Evolutionary conservation across 352 stramenopile genomes (phyloP).

Genomic region (Globisporangium apiculatum): DNA sequence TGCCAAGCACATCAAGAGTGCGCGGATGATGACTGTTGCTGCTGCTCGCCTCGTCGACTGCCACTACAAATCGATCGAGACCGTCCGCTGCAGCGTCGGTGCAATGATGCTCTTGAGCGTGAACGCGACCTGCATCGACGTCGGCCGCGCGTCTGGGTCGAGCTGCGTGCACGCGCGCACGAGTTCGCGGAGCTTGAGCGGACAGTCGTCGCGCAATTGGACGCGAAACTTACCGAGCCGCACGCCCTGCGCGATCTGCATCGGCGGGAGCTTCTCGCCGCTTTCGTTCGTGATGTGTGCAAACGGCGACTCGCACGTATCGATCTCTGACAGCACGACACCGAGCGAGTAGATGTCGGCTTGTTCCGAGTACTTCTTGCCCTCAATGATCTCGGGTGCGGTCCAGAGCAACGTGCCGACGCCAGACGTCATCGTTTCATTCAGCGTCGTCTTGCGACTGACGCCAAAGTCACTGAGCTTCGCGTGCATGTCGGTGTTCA

Average conservation of each 20-base stretch:
- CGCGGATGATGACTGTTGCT: too few relatives aligned
- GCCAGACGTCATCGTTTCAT: slow-evolving; percentile 73
- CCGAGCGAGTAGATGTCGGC: slow-evolving; percentile 87
- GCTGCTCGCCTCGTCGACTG: too few relatives aligned
- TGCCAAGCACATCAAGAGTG: too few relatives aligned
- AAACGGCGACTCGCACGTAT: slow-evolving; percentile 61
- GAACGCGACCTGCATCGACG: slow-evolving; percentile 65
- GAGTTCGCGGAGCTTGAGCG: slow-evolving; percentile 40
- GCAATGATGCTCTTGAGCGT: slow-evolving; percentile 71
- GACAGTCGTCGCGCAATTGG: slow-evolving; percentile 48
- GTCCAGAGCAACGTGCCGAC: slow-evolving; percentile 82
- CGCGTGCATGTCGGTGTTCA: slow-evolving; percentile 53
- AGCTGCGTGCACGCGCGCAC: slow-evolving; percentile 54
- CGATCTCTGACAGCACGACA: slow-evolving; percentile 75
- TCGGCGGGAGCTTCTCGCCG: slow-evolving; percentile 47
- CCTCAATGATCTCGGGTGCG: slow-evolving; percentile 83
- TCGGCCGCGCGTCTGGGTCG: slow-evolving; percentile 51
- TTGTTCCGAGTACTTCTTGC: slow-evolving; percentile 81
- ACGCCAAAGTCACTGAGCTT: slow-evolving; percentile 89
- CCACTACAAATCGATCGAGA: slow-evolving; percentile 11
- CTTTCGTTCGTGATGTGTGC: slow-evolving; percentile 32
- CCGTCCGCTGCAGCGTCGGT: slow-evolving; percentile 24
- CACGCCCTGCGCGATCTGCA: slow-evolving; percentile 66
- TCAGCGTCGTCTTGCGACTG: slow-evolving; percentile 58
- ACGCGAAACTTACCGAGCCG: slow-evolving; percentile 46